Conservation (phyloP, 192 early-diverging fungal species). For the Rhizophagus sp. region DNA sequence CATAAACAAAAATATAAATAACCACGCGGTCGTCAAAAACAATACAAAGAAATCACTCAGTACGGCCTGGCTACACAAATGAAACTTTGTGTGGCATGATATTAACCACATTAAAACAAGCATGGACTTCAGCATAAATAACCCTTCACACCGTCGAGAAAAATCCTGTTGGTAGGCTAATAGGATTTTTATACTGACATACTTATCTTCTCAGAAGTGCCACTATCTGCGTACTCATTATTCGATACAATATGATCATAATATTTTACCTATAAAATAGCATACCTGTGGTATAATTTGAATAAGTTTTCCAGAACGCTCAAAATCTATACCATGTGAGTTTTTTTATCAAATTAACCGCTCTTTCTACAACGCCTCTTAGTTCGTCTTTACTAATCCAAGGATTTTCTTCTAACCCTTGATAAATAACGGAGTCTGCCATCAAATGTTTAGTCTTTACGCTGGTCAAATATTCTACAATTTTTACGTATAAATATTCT, state of each 20-base stretch:
- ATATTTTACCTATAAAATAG: neutral
- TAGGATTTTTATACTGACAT: neutral
- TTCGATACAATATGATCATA: neutral
- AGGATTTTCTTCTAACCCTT: slow-evolving; percentile 11
- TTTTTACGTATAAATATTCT: slow-evolving; percentile 8
- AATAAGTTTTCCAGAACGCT: neutral
- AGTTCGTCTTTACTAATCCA: slow-evolving; percentile 15
- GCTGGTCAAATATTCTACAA: slow-evolving; percentile 13
- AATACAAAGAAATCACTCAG: slow-evolving; percentile 1
- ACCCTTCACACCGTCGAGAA: neutral
- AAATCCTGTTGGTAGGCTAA: neutral
- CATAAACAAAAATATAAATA: slow-evolving; percentile 5
- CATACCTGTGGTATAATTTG: neutral
- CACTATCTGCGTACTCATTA: slow-evolving; percentile 1
- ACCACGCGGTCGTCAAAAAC: slow-evolving; percentile 1
- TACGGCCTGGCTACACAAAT: slow-evolving; percentile 7
- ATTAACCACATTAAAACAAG: slow-evolving; percentile 12
- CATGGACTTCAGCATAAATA: neutral
- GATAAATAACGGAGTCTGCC: neutral
- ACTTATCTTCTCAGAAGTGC: neutral
- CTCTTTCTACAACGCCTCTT: slow-evolving; percentile 1
- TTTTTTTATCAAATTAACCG: slow-evolving; percentile 7
- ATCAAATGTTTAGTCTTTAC: slow-evolving; percentile 7
- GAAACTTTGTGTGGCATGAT: slow-evolving; percentile 10
- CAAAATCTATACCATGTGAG: neutral